Percentiles rank a stretch among this genome's conserved stretches.
phyloP scores from a whole-genome alignment of 2,329 filamentous ascomycete species.

The Fusarium xylarioides region DNA sequence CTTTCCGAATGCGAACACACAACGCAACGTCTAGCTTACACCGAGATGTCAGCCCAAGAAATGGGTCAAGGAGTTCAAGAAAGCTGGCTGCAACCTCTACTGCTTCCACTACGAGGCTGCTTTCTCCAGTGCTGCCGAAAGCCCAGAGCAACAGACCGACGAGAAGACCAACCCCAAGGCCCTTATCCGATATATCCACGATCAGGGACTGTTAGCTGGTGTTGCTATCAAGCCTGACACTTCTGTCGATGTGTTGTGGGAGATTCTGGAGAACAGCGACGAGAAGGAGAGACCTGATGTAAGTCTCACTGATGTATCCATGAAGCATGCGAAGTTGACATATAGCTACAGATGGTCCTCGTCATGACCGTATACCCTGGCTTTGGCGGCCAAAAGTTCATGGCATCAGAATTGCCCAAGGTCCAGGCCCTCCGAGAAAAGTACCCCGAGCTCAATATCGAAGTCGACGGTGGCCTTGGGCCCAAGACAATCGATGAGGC shows the following conservation, averaged over 20 bases:
- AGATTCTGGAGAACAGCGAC: slow-evolving; percentile 79
- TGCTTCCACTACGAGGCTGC: slow-evolving; percentile 99
- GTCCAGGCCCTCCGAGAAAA: slow-evolving; percentile 82
- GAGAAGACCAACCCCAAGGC: slow-evolving; percentile 82
- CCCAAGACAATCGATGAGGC: slow-evolving; percentile 91
- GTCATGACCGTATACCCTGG: slow-evolving; percentile 98
- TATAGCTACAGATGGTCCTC: slow-evolving; percentile 81
- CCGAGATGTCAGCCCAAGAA: slow-evolving; percentile 78
- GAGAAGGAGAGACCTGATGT: slow-evolving; percentile 88
- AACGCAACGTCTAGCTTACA: slow-evolving; percentile 12
- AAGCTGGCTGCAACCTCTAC: slow-evolving; percentile 96
- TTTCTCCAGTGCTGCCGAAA: slow-evolving; percentile 84
- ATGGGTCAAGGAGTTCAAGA: slow-evolving; percentile 96
- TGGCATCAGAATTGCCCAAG: slow-evolving; percentile 94
- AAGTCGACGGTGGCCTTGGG: slow-evolving; percentile 93
- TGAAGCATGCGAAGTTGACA: slow-evolving; percentile 14
- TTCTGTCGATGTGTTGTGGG: slow-evolving; percentile 88
- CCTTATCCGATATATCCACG: slow-evolving; percentile 90
- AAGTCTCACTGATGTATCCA: slow-evolving; percentile 51
- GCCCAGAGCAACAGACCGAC: slow-evolving; percentile 74
- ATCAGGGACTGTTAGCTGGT: slow-evolving; percentile 85
- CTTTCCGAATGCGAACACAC: neutral
- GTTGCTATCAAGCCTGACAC: slow-evolving; percentile 97
- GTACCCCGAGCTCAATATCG: slow-evolving; percentile 94
- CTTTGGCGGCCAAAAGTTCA: slow-evolving; percentile 98